Conservation (phyloP, 495 filamentous ascomycete genomes). For the Tuber microsphaerosporum region DNA sequence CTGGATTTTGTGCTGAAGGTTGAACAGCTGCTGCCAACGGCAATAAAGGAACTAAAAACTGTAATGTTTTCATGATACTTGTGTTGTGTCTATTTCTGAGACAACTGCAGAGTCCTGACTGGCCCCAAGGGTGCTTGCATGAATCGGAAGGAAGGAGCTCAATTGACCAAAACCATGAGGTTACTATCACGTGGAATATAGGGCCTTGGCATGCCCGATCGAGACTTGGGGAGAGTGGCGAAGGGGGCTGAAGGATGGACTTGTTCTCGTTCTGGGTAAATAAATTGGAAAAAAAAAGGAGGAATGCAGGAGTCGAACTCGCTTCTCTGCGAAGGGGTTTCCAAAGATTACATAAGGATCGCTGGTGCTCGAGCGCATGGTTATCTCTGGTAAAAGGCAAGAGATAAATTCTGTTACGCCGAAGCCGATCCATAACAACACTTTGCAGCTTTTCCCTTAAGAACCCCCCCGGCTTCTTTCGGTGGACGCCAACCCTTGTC, state of each 20-base stretch:
- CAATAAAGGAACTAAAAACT: slow-evolving; percentile 16
- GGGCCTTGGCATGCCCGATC: neutral
- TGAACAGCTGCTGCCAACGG: slow-evolving; percentile 54
- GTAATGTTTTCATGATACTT: slow-evolving; percentile 15
- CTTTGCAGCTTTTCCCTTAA: slow-evolving; percentile 13
- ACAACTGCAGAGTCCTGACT: neutral
- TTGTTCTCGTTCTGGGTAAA: neutral
- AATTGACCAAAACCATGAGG: neutral
- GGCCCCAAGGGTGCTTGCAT: neutral
- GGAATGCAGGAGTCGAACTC: slow-evolving; percentile 39
- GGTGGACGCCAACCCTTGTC: neutral
- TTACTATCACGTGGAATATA: neutral
- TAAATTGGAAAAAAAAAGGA: slow-evolving; percentile 27
- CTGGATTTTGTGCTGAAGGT: slow-evolving; percentile 70
- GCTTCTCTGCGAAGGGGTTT: slow-evolving; percentile 40
- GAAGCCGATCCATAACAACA: slow-evolving; percentile 36
- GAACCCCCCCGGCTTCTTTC: neutral
- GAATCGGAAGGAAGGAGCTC: neutral
- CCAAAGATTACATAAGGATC: slow-evolving; percentile 59
- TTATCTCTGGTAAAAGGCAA: slow-evolving; percentile 67
- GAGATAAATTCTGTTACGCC: slow-evolving; percentile 55
- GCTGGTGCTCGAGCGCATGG: slow-evolving; percentile 55
- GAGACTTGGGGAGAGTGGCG: neutral
- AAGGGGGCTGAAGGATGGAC: neutral
- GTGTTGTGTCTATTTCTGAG: neutral